Percentiles rank a stretch among this genome's conserved stretches.
phyloP scores from a whole-genome alignment of 495 filamentous ascomycete species.

The Penicilliopsis zonata region DNA sequence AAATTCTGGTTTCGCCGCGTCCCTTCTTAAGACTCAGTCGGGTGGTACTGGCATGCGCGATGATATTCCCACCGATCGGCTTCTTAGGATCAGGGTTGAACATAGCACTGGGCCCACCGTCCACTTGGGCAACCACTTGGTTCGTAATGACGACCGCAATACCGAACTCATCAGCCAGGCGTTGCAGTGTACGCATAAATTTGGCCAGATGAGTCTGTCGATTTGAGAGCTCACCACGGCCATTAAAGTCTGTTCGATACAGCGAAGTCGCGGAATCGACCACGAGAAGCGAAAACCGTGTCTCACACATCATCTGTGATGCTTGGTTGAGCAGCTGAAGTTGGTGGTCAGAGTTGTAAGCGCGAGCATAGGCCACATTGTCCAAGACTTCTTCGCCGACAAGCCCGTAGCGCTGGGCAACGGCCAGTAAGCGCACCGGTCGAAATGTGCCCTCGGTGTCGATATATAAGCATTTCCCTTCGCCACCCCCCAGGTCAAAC shows the following conservation, averaged over 20 bases:
- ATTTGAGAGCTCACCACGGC: slow-evolving; percentile 82
- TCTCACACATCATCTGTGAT: slow-evolving; percentile 98
- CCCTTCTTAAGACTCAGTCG: slow-evolving; percentile 88
- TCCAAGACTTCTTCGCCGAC: slow-evolving; percentile 95
- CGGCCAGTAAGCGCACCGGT: slow-evolving; percentile 78
- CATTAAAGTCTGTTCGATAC: slow-evolving; percentile 91
- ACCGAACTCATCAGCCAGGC: slow-evolving; percentile 93
- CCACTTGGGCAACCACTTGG: slow-evolving; percentile 95
- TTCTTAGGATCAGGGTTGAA: slow-evolving; percentile 99
- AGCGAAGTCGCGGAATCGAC: slow-evolving; percentile 92
- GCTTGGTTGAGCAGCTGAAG: slow-evolving; percentile 89
- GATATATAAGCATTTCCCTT: slow-evolving; percentile 98
- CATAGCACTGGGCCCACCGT: slow-evolving; percentile 91
- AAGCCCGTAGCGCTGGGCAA: slow-evolving; percentile 87
- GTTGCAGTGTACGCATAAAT: slow-evolving; percentile 89
- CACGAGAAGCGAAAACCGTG: slow-evolving; percentile 86
- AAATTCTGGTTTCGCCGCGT: slow-evolving; percentile 85
- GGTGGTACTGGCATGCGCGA: slow-evolving; percentile 93
- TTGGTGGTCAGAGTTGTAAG: slow-evolving; percentile 98
- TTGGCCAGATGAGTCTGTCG: slow-evolving; percentile 92
- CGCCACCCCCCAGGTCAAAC: slow-evolving; percentile 97
- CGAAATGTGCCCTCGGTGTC: slow-evolving; percentile 97
- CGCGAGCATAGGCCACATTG: slow-evolving; percentile 94
- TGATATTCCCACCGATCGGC: slow-evolving; percentile 97
- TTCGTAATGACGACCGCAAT: slow-evolving; percentile 99